Evolutionary conservation across 1,139 yeast genomes (phyloP).

Genomic region (Protomyces inouyei): DNA sequence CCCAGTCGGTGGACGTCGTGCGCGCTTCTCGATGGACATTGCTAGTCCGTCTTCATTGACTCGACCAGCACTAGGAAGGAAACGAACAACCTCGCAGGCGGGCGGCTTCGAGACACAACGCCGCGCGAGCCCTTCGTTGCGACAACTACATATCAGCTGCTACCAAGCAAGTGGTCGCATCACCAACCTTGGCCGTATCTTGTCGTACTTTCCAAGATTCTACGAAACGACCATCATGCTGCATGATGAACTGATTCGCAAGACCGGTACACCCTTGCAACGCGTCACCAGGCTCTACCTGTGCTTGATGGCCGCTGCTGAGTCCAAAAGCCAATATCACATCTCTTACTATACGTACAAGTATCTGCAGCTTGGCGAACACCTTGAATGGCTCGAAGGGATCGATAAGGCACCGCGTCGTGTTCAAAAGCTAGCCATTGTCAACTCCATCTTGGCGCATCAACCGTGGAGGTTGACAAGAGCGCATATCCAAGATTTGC

Average conservation of each 20-base stretch:
- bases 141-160: constrained; percentile 15
- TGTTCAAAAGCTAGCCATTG: constrained; percentile 22
- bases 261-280: constrained; percentile 27
- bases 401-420: constrained; percentile 30
- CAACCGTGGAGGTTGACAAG: constrained; percentile 29
- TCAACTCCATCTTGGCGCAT: constrained; percentile 30
- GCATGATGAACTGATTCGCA: constrained; percentile 26
- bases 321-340: constrained; percentile 28
- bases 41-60: neutral
- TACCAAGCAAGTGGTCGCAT: constrained; percentile 27
- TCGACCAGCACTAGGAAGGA: constrained; percentile 23
- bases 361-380: constrained; percentile 26
- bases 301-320: constrained; percentile 31
- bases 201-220: constrained; percentile 28
- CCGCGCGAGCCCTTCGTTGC: constrained; percentile 8
- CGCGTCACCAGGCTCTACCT: constrained; percentile 27
- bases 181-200: constrained; percentile 26
- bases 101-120: constrained; percentile 4
- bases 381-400: constrained; percentile 30
- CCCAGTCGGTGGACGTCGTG: constrained; percentile 5
- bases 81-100: neutral
- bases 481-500: constrained; percentile 26
- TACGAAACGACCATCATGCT: constrained; percentile 25
- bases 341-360: constrained; percentile 25
- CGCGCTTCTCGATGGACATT: constrained; percentile 19